Percentiles rank a stretch among this genome's conserved stretches.
Conservation (phyloP, 331 rosid species). For the Malus hybrid region DNA sequence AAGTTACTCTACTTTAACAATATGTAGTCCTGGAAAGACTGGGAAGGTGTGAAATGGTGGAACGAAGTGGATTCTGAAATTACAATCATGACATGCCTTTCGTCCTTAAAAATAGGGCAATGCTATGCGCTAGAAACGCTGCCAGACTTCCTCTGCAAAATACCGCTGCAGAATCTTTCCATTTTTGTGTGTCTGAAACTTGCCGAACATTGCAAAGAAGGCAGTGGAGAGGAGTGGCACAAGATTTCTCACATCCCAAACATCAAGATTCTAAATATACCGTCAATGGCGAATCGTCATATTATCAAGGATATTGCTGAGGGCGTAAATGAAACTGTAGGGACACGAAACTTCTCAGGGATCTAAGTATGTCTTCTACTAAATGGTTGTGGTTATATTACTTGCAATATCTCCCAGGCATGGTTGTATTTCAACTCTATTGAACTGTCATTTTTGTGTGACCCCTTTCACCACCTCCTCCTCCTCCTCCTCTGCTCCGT, state of each 20-base stretch:
- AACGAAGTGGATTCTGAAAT: background rate
- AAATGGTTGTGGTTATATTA: too few relatives aligned
- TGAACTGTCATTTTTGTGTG: too few relatives aligned
- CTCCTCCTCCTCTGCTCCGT: background rate
- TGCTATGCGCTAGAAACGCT: background rate
- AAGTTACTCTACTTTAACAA: background rate
- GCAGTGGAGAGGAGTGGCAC: background rate
- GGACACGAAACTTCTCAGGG: background rate
- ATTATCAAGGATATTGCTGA: constrained; percentile 76
- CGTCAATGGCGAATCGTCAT: too few relatives aligned
- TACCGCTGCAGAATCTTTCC: background rate
- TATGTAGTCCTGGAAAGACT: background rate
- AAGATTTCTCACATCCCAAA: background rate
- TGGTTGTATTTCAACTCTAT: too few relatives aligned
- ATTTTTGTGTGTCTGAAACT: background rate
- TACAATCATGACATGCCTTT: background rate
- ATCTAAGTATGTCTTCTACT: background rate
- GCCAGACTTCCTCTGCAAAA: background rate
- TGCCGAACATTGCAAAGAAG: background rate
- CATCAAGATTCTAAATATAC: constrained; percentile 15
- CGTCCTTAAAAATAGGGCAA: background rate
- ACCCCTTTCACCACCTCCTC: background rate
- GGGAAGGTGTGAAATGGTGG: background rate
- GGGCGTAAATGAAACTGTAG: constrained; percentile 38
- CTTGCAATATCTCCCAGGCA: too few relatives aligned